Evolutionary conservation across 371 early-diverging fungal species (phyloP).

Genomic region (Apophysomyces variabilis): DNA sequence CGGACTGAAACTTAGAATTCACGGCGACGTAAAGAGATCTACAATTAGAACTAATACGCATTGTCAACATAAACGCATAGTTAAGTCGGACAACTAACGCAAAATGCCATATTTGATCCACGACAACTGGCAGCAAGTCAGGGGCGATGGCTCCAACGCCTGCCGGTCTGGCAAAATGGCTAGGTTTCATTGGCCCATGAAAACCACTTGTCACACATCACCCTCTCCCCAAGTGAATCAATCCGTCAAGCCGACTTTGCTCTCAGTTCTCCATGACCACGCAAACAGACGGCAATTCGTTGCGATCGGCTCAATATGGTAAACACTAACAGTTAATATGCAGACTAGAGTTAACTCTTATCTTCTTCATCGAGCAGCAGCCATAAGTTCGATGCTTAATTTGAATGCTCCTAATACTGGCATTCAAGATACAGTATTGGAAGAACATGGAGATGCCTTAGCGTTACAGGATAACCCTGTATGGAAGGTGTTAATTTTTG

Average conservation of each 20-base stretch:
- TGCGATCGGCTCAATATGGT: constrained; percentile 33
- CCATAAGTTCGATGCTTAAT: constrained; percentile 64
- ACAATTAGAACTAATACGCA: too few species aligned
- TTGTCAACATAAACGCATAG: too few species aligned
- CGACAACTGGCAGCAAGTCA: too few species aligned
- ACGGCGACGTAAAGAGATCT: too few species aligned
- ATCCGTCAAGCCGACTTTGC: neutral
- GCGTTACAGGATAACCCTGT: constrained; percentile 40
- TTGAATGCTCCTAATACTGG: constrained; percentile 27
- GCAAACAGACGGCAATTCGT: constrained; percentile 6
- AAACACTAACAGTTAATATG: neutral
- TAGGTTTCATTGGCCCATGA: too few species aligned
- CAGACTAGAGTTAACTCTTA: neutral
- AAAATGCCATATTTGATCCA: too few species aligned
- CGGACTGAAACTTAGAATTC: too few species aligned
- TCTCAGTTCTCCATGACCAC: neutral
- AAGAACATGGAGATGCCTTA: constrained; percentile 24
- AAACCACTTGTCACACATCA: too few species aligned
- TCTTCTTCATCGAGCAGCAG: constrained; percentile 21
- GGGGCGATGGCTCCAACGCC: too few species aligned
- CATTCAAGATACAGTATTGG: constrained; percentile 11
- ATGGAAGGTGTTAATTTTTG: constrained; percentile 99
- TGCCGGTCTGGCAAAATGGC: too few species aligned
- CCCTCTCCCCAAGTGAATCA: too few species aligned
- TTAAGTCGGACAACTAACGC: too few species aligned